phyloP scores from a whole-genome alignment of 2,329 filamentous ascomycete species.

The Trichoderma pleuroti region DNA sequence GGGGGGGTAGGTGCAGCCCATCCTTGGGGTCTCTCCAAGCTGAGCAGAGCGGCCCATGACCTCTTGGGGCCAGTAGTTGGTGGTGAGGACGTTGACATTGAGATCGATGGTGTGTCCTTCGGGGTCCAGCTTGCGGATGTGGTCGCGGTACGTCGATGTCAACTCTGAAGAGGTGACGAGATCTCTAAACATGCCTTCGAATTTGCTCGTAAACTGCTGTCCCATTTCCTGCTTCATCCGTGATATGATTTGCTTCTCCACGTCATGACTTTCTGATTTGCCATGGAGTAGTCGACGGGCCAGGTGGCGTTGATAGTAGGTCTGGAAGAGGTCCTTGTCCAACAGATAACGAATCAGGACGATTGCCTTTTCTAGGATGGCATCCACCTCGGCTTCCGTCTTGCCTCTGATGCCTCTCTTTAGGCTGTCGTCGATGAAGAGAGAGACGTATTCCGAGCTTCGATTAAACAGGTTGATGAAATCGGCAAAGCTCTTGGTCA shows the following conservation, averaged over 20 bases:
- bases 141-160: slow-evolving; percentile 69
- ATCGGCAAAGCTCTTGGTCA: slow-evolving; percentile 83
- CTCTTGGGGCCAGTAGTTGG: slow-evolving; percentile 92
- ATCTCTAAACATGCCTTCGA: slow-evolving; percentile 98
- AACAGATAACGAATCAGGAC: slow-evolving; percentile 80
- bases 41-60: slow-evolving; percentile 65
- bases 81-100: slow-evolving; percentile 79
- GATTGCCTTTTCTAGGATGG: slow-evolving; percentile 83
- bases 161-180: slow-evolving; percentile 85
- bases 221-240: slow-evolving; percentile 97
- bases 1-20: slow-evolving; percentile 66
- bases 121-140: slow-evolving; percentile 54
- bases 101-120: slow-evolving; percentile 63
- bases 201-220: slow-evolving; percentile 86
- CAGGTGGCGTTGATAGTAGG: slow-evolving; percentile 97
- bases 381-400: slow-evolving; percentile 82
- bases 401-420: slow-evolving; percentile 93
- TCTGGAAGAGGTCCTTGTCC: slow-evolving; percentile 92
- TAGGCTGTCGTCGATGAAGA: slow-evolving; percentile 95
- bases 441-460: slow-evolving; percentile 86
- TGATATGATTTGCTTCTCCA: slow-evolving; percentile 91
- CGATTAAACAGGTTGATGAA: slow-evolving; percentile 90
- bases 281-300: slow-evolving; percentile 82
- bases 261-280: slow-evolving; percentile 85
- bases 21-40: slow-evolving; percentile 43